Evolutionary conservation across 2,329 filamentous ascomycete species (phyloP), one percentile per base, ranked within the genome.

Genomic region (Cladosporium sp.): DNA sequence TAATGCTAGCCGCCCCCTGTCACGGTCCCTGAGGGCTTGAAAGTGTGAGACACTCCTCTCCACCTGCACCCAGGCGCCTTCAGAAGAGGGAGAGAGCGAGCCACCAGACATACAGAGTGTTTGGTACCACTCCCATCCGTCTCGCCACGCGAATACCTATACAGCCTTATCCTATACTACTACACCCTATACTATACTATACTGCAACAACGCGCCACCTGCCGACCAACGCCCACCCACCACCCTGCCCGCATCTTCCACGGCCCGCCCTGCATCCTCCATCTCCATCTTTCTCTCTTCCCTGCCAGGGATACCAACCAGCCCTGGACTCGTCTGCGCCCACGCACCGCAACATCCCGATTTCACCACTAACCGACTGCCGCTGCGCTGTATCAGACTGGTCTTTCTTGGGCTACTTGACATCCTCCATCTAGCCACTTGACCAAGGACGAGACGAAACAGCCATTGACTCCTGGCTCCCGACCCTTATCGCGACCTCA

Each of bases 121-220:
- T 27, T 27, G 22, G 22, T 27, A 27, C 22, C 9, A 27, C 22
- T 27, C 40, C 40, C 22, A 33, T 30, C 32, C 30, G 20, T 30
- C n/a, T 20, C 19, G 22, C 42, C 42, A 18, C 42, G 32, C 43
- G 33, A 46, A 46, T 33, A 32, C 43, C 43, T 46, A 46, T 46
- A 46, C 25, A 12, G 13, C 25, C 15, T 4, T 30, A 7, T 35
- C 29, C 41, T 43, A 35, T 43, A 13, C 32, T 33, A 22, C n/a
- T n/a, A n/a, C n/a, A n/a, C n/a, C 27, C 30, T 15, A 33, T 32
- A 33, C 43, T 8, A 33, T 38, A 33, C 22, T 8, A 33, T 38
- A 33, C 22, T 38, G 16, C 18, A 8, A 16, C 36, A 6, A 33
- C 22, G 19, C 33, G n/a, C 43, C 9, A 38, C 43, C 11, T 18